A percentile compares a stretch with the other conserved stretches of the same genome.
Evolutionary conservation across 139 green algal genomes (phyloP).

Genomic region (Astrephomene gubernaculifera): DNA sequence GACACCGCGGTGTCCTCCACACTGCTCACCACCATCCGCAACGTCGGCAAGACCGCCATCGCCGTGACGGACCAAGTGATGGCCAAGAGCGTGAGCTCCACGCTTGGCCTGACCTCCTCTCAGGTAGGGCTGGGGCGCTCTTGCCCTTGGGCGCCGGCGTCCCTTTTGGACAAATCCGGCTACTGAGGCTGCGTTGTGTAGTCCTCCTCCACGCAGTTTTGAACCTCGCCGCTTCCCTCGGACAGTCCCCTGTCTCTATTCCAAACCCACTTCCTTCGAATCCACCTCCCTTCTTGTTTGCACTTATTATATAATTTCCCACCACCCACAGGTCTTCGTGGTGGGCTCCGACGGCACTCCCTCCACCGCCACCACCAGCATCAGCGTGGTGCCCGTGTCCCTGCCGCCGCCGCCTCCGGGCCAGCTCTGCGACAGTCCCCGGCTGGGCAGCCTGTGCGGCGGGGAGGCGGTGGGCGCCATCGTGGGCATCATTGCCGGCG

Average conservation of each 20-base stretch:
- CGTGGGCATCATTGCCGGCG: constrained; percentile 39
- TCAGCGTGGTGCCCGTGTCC: not conserved
- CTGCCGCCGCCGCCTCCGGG: constrained; percentile 23
- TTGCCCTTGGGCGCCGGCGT: too few relatives aligned
- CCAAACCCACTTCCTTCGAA: too few relatives aligned
- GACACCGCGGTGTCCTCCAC: not conserved
- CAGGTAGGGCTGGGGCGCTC: too few relatives aligned
- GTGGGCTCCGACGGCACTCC: not conserved
- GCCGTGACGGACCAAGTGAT: constrained; percentile 26
- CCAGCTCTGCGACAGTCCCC: not conserved
- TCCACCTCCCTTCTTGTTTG: too few relatives aligned
- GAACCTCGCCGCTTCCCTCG: too few relatives aligned
- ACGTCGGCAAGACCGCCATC: not conserved
- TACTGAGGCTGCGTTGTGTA: too few relatives aligned
- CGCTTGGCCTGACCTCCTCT: not conserved
- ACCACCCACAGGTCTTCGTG: constrained; percentile 17
- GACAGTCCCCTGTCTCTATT: too few relatives aligned
- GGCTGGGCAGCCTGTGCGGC: constrained; percentile 47
- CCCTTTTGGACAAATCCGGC: too few relatives aligned
- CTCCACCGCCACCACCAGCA: not conserved
- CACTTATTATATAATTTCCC: too few relatives aligned
- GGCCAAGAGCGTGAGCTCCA: not conserved
- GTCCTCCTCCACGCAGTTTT: too few relatives aligned
- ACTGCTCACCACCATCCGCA: not conserved
- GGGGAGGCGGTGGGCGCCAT: constrained; percentile 44